Evolutionary conservation across 331 rosid genomes (phyloP).

Genomic region (Malus hybrid): DNA sequence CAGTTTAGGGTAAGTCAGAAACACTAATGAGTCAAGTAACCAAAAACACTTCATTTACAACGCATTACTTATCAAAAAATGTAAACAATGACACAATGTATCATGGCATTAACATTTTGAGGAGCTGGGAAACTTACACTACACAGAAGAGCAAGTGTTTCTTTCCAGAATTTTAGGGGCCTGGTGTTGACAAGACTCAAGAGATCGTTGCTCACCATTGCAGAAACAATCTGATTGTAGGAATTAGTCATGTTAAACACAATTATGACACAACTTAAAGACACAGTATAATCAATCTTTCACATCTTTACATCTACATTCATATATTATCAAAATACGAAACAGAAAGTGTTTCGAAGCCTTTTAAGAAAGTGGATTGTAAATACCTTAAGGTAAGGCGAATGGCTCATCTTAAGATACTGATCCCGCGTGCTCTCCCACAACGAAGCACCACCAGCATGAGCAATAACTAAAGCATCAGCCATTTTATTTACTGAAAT

Average conservation of each 20-base stretch:
- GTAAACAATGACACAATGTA: not conserved
- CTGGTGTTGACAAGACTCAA: constrained; percentile 92
- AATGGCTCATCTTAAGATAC: constrained; percentile 67
- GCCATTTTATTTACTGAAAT: constrained; percentile 81
- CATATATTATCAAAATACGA: not conserved
- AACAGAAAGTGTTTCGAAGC: not conserved
- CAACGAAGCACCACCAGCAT: constrained; percentile 76
- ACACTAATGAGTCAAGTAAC: not conserved
- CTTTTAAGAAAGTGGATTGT: not conserved
- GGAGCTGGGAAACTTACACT: constrained; percentile 60
- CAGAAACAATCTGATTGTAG: constrained; percentile 77
- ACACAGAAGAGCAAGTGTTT: constrained; percentile 98
- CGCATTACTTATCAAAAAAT: no score
- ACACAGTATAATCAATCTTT: not conserved
- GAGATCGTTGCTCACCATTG: constrained; percentile 97
- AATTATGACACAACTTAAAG: not conserved
- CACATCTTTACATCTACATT: not conserved
- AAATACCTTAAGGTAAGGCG: constrained; percentile 88
- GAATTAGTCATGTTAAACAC: constrained; percentile 1
- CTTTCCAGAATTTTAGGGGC: constrained; percentile 96
- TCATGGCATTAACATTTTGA: not conserved
- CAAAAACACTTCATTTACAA: no score
- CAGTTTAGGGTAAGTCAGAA: not conserved
- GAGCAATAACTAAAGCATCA: constrained; percentile 96
- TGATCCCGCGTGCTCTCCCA: constrained; percentile 96